These are phyloP conservation scores for Atractiella rhizophila DNA, from an alignment of 768 basidiomycete genomes.

Conservation along the genomic window DNA sequence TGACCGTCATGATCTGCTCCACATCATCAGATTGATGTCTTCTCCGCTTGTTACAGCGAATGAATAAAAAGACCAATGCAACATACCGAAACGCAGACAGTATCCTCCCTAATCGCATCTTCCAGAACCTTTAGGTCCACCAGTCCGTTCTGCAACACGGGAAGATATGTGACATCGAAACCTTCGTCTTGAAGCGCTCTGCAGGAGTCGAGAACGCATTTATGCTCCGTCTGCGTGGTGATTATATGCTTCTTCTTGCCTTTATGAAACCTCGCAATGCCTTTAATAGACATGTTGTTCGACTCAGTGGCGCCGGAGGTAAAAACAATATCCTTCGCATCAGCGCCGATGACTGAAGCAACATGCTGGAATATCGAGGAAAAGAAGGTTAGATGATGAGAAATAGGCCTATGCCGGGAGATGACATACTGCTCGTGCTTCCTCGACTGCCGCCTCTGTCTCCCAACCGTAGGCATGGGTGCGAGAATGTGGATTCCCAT, in stretches of 20 bases:
- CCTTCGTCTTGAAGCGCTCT: slow-evolving; percentile 85
- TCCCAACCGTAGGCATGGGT: slow-evolving; percentile 99
- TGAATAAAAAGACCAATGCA: too few species aligned
- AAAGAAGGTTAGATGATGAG: background rate
- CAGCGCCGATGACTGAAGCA: slow-evolving; percentile 77
- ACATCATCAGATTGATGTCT: background rate
- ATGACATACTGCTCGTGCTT: slow-evolving; percentile 46
- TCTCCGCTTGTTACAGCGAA: background rate
- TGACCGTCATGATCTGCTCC: slow-evolving; percentile 64
- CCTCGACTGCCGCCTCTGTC: slow-evolving; percentile 79
- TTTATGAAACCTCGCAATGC: slow-evolving; percentile 80
- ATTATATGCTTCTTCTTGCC: slow-evolving; percentile 52
- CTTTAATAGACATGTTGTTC: slow-evolving; percentile 94
- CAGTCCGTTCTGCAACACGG: slow-evolving; percentile 63
- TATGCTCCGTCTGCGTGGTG: slow-evolving; percentile 45
- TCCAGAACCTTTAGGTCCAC: slow-evolving; percentile 55
- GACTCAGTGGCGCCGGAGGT: slow-evolving; percentile 95
- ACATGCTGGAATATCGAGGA: slow-evolving; percentile 33
- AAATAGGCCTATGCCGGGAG: slow-evolving; percentile 23
- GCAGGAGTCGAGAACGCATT: slow-evolving; percentile 95
- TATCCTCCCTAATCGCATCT: slow-evolving; percentile 62
- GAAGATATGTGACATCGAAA: slow-evolving; percentile 88
- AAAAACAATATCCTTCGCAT: slow-evolving; percentile 83
- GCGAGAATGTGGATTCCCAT: slow-evolving; percentile 89
- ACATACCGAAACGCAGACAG: slow-evolving; percentile 46